These are phyloP conservation scores for Oxyria digyna DNA, from an alignment of 148 eudicot genomes.

Conservation along the genomic window DNA sequence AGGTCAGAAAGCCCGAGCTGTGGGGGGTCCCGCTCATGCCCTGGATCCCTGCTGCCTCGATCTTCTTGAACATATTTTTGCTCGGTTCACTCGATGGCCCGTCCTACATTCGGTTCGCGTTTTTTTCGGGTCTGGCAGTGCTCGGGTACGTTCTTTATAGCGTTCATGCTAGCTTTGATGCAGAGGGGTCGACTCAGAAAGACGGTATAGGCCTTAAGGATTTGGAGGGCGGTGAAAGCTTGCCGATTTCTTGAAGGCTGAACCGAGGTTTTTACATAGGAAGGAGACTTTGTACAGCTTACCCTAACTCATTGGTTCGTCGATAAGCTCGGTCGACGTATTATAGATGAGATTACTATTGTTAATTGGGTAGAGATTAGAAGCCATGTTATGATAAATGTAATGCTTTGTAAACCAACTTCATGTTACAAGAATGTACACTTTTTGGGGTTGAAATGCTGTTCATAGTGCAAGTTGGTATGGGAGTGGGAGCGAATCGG, in stretches of 20 bases:
- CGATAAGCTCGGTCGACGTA: not conserved
- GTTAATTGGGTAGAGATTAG: not conserved
- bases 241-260: not conserved
- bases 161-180: constrained; percentile 96
- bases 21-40: constrained; percentile 99
- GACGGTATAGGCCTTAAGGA: not conserved
- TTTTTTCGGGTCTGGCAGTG: constrained; percentile 49
- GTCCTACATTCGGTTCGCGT: constrained; percentile 58
- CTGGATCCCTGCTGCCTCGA: constrained; percentile 66
- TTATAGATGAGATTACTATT: not conserved
- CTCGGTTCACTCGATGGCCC: constrained; percentile 65
- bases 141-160: constrained; percentile 66
- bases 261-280: not conserved
- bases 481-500: not conserved
- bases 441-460: not conserved
- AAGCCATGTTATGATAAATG: not conserved
- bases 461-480: not conserved
- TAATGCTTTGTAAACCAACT: not conserved
- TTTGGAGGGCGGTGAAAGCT: not conserved
- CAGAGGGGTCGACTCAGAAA: constrained; percentile 22
- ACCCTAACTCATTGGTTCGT: not conserved
- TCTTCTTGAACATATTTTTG: constrained; percentile 74
- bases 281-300: not conserved
- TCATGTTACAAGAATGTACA: not conserved
- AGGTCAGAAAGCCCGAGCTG: constrained; percentile 64